These are phyloP conservation scores for Metschnikowia shivogae DNA, from an alignment of 805 yeast species.

Conservation along the genomic window DNA sequence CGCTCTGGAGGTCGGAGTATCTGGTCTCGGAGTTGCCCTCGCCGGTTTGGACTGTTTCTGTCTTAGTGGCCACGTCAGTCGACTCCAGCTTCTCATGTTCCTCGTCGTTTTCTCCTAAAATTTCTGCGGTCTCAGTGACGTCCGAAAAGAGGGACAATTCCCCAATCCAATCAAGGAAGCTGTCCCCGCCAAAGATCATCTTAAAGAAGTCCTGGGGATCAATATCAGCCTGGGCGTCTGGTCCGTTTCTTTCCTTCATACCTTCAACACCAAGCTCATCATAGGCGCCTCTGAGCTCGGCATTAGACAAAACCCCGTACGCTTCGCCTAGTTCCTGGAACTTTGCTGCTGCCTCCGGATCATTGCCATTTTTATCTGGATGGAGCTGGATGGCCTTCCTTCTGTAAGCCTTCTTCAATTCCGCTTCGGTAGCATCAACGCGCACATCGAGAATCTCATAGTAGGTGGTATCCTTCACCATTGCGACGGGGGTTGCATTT, in stretches of 20 bases:
- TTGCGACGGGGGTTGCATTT: slow-evolving; percentile 19
- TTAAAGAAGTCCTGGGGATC: slow-evolving; percentile 87
- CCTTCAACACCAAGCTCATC: slow-evolving; percentile 71
- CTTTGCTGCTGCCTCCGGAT: slow-evolving; percentile 80
- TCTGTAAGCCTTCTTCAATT: slow-evolving; percentile 84
- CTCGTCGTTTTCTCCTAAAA: slow-evolving; percentile 33
- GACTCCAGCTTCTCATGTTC: slow-evolving; percentile 23
- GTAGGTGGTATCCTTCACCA: slow-evolving; percentile 85
- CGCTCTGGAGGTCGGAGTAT: slow-evolving; percentile 17
- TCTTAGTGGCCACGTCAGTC: slow-evolving; percentile 24
- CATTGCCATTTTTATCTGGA: slow-evolving; percentile 96
- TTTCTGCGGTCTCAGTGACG: slow-evolving; percentile 58
- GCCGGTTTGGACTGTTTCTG: background rate
- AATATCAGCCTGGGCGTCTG: slow-evolving; percentile 61
- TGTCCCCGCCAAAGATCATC: slow-evolving; percentile 80
- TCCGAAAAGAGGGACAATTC: slow-evolving; percentile 78
- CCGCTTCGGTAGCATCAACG: slow-evolving; percentile 67
- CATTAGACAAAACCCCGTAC: slow-evolving; percentile 76
- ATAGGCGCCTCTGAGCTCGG: slow-evolving; percentile 62
- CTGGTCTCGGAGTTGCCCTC: background rate
- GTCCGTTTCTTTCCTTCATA: slow-evolving; percentile 62
- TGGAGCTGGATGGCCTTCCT: slow-evolving; percentile 18
- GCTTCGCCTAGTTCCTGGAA: slow-evolving; percentile 72
- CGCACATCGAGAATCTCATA: slow-evolving; percentile 74
- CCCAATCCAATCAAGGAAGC: slow-evolving; percentile 79